Percentiles rank a stretch among this genome's conserved stretches.
phyloP scores from a whole-genome alignment of 1,284 basidiomycete species.

The Marasmius fiardii region DNA sequence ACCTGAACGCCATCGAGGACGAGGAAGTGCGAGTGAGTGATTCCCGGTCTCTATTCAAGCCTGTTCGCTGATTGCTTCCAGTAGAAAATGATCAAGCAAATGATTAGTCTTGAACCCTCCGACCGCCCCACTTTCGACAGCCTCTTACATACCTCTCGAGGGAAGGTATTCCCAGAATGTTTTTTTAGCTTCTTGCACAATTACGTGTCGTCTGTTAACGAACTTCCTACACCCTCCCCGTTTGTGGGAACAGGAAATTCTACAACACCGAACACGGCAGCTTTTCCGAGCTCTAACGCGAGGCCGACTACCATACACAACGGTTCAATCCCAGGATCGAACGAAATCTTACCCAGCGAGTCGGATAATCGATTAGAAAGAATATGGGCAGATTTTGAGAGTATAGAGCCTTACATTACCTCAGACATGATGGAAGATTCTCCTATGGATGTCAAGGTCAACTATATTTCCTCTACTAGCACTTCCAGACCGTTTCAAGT shows the following conservation, averaged over 20 bases:
- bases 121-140: constrained; percentile 82
- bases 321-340: constrained; percentile 22
- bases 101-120: constrained; percentile 82
- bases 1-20: constrained; percentile 80
- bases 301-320: constrained; percentile 25
- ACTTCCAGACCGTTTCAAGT: constrained; percentile 64
- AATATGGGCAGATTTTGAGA: constrained; percentile 81
- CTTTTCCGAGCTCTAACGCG: constrained; percentile 25
- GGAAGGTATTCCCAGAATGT: constrained; percentile 82
- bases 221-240: constrained; percentile 48
- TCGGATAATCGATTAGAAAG: constrained; percentile 77
- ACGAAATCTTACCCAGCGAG: constrained; percentile 63
- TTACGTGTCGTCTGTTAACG: constrained; percentile 81
- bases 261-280: constrained; percentile 17
- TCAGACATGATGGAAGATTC: constrained; percentile 44
- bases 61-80: constrained; percentile 22
- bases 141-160: constrained; percentile 76
- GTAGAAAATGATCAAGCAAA: constrained; percentile 83
- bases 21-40: constrained; percentile 71
- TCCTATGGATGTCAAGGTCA: constrained; percentile 51
- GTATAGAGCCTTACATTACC: constrained; percentile 67
- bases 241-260: constrained; percentile 37
- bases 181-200: constrained; percentile 95
- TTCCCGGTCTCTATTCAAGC: constrained; percentile 1
- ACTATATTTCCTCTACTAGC: constrained; percentile 38